Evolutionary conservation across 768 basidiomycete species (phyloP).

Genomic region (Hirschioporus abietinus): DNA sequence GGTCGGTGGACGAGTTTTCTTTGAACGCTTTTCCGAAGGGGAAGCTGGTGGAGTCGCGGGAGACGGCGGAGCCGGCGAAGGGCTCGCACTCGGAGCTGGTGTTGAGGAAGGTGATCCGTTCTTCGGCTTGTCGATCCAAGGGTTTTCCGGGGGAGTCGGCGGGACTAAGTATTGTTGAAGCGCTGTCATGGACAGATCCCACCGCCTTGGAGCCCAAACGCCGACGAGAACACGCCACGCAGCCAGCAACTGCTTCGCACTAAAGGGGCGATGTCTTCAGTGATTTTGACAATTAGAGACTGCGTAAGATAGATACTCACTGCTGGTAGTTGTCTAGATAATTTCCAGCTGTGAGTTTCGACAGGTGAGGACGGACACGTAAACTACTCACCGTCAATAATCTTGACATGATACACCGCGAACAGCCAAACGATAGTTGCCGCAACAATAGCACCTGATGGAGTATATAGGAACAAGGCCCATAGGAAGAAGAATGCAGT

Average conservation of each 20-base stretch:
- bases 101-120: constrained; percentile 20
- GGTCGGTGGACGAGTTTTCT: constrained; percentile 52
- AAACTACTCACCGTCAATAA: constrained; percentile 73
- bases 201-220: constrained; percentile 82
- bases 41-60: constrained; percentile 13
- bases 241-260: constrained; percentile 80
- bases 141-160: constrained; percentile 56
- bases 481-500: constrained; percentile 82
- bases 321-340: constrained; percentile 66
- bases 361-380: constrained; percentile 7
- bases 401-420: constrained; percentile 76
- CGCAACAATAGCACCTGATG: constrained; percentile 68
- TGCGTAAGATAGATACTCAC: constrained; percentile 37
- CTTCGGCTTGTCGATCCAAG: constrained; percentile 58
- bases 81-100: constrained; percentile 16
- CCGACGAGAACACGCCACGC: constrained; percentile 98
- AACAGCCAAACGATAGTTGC: constrained; percentile 67
- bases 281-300: constrained; percentile 14
- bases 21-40: constrained; percentile 2
- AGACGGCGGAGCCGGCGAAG: constrained; percentile 17
- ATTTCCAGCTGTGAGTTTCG: constrained; percentile 6
- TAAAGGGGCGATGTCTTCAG: constrained; percentile 27
- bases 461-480: constrained; percentile 74
- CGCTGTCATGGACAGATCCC: constrained; percentile 75
- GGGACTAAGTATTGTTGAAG: constrained; percentile 72